Conservation (phyloP, 176 grass and related monocot genomes). For the Oryza nivara region DNA sequence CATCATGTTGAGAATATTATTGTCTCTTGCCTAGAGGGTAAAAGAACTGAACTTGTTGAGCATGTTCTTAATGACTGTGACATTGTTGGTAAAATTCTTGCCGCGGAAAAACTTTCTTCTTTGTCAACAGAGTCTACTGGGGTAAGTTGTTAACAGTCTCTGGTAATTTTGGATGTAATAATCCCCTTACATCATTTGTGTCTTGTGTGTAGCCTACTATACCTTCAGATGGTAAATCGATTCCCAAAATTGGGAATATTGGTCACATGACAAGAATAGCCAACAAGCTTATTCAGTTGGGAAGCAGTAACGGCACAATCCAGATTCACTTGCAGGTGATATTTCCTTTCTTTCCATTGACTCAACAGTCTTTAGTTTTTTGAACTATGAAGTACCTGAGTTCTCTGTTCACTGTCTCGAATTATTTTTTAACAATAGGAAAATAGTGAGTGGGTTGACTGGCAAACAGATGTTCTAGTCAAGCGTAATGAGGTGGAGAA, state of each 20-base stretch:
- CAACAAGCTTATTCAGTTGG: constrained; percentile 93
- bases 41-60: constrained; percentile 73
- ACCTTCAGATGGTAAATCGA: constrained; percentile 64
- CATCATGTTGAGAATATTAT: constrained; percentile 95
- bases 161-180: constrained; percentile 10
- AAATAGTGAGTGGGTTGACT: constrained; percentile 82
- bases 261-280: constrained; percentile 94
- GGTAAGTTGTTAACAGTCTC: constrained; percentile 53
- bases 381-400: constrained; percentile 37
- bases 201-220: constrained; percentile 65
- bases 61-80: constrained; percentile 89
- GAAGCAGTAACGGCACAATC: constrained; percentile 64
- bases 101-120: constrained; percentile 64
- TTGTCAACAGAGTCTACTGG: constrained; percentile 71
- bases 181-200: constrained; percentile 11
- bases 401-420: constrained; percentile 13
- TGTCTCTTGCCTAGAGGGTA: constrained; percentile 91
- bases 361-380: constrained; percentile 43
- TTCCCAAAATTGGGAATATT: constrained; percentile 92
- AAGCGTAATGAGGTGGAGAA: constrained; percentile 87
- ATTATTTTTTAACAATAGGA: constrained; percentile 57
- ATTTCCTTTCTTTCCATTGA: constrained; percentile 17
- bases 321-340: constrained; percentile 74
- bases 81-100: constrained; percentile 91
- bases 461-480: constrained; percentile 70